These are phyloP conservation scores for Aegle marmelos DNA, from an alignment of 345 rosid genomes.

Conservation along the genomic window DNA sequence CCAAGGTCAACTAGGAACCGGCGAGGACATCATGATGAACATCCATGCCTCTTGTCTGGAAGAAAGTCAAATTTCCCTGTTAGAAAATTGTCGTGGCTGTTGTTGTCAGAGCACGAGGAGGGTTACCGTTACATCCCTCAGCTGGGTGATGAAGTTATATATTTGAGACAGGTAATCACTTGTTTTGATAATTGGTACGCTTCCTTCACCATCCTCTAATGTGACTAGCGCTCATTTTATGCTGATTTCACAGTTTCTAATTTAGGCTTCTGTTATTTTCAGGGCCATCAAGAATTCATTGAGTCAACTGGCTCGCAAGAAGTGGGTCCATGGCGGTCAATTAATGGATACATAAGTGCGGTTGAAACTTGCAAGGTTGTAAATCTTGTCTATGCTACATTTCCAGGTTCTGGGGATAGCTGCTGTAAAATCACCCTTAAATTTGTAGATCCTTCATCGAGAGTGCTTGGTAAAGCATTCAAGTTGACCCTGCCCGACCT, in stretches of 20 bases:
- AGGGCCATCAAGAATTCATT: conserved; percentile 89
- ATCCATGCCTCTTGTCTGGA: conserved; percentile 24
- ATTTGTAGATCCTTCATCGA: conserved; percentile 65
- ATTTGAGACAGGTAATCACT: conserved; percentile 71
- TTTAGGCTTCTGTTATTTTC: conserved; percentile 30
- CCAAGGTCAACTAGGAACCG: conserved; percentile 55
- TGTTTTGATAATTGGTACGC: background rate
- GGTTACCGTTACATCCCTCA: conserved; percentile 92
- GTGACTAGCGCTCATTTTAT: background rate
- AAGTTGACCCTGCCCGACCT: conserved; percentile 79
- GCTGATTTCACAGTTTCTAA: conserved; percentile 4
- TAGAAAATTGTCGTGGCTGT: conserved; percentile 74
- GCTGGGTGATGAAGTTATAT: conserved; percentile 84
- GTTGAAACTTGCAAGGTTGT: conserved; percentile 82
- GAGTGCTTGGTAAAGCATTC: conserved; percentile 50
- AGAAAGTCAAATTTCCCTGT: conserved; percentile 38
- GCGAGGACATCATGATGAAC: conserved; percentile 28
- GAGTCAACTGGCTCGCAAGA: conserved; percentile 36
- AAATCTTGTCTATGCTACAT: conserved; percentile 61
- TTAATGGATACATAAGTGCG: conserved; percentile 57
- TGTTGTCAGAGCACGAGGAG: conserved; percentile 81
- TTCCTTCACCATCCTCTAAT: background rate
- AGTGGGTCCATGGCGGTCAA: conserved; percentile 55
- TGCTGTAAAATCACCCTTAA: conserved; percentile 90
- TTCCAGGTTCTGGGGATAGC: conserved; percentile 93